Evolutionary conservation across 2,329 filamentous ascomycete species (phyloP), one percentile per base, ranked within the genome.

Genomic region (Exophiala viscosa): DNA sequence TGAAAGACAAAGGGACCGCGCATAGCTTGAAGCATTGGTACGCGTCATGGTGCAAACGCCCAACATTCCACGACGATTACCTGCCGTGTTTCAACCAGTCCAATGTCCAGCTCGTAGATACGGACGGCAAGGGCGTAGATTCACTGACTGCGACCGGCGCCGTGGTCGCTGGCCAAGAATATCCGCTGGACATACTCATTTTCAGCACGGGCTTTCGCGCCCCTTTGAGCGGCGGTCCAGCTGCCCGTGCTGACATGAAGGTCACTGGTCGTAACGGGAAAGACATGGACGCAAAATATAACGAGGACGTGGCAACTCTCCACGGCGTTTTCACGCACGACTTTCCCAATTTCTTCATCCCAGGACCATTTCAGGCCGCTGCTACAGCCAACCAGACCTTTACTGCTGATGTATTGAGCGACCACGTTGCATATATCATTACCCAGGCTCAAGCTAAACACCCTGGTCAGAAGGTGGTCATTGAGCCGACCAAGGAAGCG

Each of bases 21-120:
- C 71, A 73, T 18, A 72, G 69, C 7, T 71, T 84, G 8, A 79
- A 81, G 62, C 69, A 79, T 0, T 83, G 78, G 77, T 85, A 84
- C 61, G 74, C 78, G 0, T 63, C 65, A 0, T 84, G 77, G 76
- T 85, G 82, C 70, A 85, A 85, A 65, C 74, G 82, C 0, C 80
- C 81, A 2, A 73, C 70, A 18, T 84, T 83, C 65, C 79, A 81
- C 65, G 79, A 85, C 20, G 64, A 65, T 1, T 72, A 67, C 48
- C 68, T 64, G 45, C 68, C 70, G 36, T 60, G 65, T 6, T 70
- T 64, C 59, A 69, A 71, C 42, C 50, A 64, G 46, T 58, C 62
- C 1, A 68, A 70, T 40, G 67, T 71, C 4, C 45, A 66, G 5
- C 56, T 71, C 5, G 65, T 69, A 7, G 65, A 70, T 48, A 85